Evolutionary conservation across 1,284 basidiomycete species (phyloP), one percentile per base, ranked within the genome.

Genomic region (Xerocomus amazonicus): DNA sequence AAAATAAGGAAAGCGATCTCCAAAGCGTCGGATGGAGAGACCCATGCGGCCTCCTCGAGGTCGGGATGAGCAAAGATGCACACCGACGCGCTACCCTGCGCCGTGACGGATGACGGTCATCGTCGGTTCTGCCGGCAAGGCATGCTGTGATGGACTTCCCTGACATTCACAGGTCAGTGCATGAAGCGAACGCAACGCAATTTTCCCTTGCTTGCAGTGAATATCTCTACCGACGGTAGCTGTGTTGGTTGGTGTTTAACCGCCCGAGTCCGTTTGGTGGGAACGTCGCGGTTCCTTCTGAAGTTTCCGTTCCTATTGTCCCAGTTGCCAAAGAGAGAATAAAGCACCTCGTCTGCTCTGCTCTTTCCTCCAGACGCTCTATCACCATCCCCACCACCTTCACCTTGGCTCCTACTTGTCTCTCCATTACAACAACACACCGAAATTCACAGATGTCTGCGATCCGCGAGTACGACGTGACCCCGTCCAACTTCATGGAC

Each of bases 261-360:
- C 59, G 56, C 56, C 43, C 35, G 49, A 43, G 48, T 27, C 52
- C 45, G 47, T 45, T 59, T 27, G 62, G 66, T 69, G 66, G 63
- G 65, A 67, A 67, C 47, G 44, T 50, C 45, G 19, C 55, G 55
- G 53, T 52, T 45, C 42, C 35, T 48, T 53, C 55, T 55, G 41
- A 51, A 52, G 55, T 55, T 62, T 67, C 56, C 52, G 53, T 62
- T 68, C 63, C 58, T 43, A 10, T 59, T 59, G 63, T 31, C 57
- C 48, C 43, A 60, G 46, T 60, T 60, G n/a, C 63, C 63, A 69
- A 69, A 69, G 54, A 52, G 64, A 68, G 63, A 54, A 66, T 67
- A 66, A 66, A 67, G 67, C 61, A 60, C 50, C 9, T 40, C 45
- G 19, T 60, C 46, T 37, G 17, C 38, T 40, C 47, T 42, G 39